Conservation (phyloP, 2,329 filamentous ascomycete genomes). For the Cytospora mali region DNA sequence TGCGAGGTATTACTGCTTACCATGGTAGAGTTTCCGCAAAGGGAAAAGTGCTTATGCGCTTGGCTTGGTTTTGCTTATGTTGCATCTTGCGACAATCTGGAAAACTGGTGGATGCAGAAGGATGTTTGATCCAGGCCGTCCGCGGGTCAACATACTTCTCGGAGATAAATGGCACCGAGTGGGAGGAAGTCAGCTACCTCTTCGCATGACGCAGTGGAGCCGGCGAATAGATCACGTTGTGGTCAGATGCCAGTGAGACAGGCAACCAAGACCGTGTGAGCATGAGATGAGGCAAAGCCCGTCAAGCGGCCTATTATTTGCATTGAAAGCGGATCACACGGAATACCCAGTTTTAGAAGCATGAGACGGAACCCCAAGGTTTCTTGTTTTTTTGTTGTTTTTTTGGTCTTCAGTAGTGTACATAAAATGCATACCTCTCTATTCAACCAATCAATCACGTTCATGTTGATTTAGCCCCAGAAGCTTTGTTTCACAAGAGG, state of each 20-base stretch:
- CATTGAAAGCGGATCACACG: slow-evolving; percentile 8
- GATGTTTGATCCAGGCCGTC: slow-evolving; percentile 18
- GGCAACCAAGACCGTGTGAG: slow-evolving; percentile 7
- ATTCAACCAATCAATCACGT: slow-evolving; percentile 6
- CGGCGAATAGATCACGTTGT: neutral
- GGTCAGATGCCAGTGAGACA: slow-evolving; percentile 12
- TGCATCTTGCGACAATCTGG: slow-evolving; percentile 14
- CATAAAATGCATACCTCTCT: neutral
- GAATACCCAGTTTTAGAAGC: neutral
- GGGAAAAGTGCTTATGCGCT: slow-evolving; percentile 20
- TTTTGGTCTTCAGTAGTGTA: no score
- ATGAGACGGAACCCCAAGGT: neutral
- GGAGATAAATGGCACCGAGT: slow-evolving; percentile 12
- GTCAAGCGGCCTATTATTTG: slow-evolving; percentile 5
- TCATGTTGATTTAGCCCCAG: slow-evolving; percentile 4
- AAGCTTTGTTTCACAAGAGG: slow-evolving; percentile 17
- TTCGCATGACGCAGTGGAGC: slow-evolving; percentile 10
- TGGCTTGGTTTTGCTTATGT: slow-evolving; percentile 26
- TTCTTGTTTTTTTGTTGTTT: no score
- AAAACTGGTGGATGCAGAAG: slow-evolving; percentile 7
- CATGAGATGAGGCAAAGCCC: neutral
- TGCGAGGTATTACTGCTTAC: slow-evolving; percentile 12
- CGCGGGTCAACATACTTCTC: slow-evolving; percentile 20
- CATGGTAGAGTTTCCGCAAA: slow-evolving; percentile 6
- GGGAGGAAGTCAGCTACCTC: slow-evolving; percentile 23